phyloP scores from a whole-genome alignment of 345 rosid genomes.

The Dovyalis caffra region DNA sequence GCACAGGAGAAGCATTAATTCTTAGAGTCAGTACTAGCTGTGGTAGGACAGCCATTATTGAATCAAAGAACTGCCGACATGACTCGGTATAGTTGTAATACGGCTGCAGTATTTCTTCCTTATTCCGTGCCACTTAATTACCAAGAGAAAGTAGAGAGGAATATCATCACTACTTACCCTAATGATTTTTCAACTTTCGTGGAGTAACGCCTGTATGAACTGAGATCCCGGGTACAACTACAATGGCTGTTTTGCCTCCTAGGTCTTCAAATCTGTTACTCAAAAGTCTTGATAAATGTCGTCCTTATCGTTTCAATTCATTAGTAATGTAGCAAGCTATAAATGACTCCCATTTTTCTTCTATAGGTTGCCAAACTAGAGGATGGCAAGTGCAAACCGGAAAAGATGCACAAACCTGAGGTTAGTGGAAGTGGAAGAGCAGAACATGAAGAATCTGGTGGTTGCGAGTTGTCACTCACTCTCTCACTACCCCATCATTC shows the following conservation, averaged over 20 bases:
- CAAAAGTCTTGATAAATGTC: neutral
- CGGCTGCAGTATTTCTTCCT: neutral
- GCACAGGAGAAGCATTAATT: neutral
- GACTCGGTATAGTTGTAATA: neutral
- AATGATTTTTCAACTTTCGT: neutral
- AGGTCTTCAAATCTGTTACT: neutral
- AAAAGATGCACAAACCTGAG: neutral
- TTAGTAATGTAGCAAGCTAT: neutral
- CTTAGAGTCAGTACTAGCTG: neutral
- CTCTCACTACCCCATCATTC: slow-evolving; percentile 47
- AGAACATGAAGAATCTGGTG: slow-evolving; percentile 19
- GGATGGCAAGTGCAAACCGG: slow-evolving; percentile 6
- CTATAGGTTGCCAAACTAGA: slow-evolving; percentile 35
- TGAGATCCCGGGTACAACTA: neutral
- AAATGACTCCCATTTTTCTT: neutral
- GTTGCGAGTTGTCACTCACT: slow-evolving; percentile 48
- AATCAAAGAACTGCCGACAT: neutral
- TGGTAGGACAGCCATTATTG: neutral
- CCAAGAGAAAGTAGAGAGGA: neutral
- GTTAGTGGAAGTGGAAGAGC: neutral
- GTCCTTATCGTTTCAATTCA: neutral
- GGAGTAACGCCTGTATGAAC: neutral
- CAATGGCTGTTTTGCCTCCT: neutral
- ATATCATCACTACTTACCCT: neutral
- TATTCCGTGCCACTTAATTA: neutral